Conservation (phyloP, 2,329 filamentous ascomycete genomes). For the Colletotrichum lindemuthianum region DNA sequence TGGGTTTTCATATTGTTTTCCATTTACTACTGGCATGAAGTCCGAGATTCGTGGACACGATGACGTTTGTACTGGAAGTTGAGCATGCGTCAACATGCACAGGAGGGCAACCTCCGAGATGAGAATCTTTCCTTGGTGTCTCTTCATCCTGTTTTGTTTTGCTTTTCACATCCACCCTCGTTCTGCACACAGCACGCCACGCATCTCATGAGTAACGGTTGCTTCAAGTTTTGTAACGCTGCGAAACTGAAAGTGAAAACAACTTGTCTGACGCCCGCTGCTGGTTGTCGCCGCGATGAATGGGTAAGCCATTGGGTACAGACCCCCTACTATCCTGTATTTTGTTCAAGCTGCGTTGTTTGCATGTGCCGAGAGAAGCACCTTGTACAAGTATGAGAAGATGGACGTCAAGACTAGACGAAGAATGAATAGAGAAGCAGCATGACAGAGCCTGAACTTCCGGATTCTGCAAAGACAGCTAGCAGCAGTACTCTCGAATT, state of each 20-base stretch:
- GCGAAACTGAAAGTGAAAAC: slow-evolving; percentile 7
- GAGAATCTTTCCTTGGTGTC: slow-evolving; percentile 20
- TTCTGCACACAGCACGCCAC: neutral
- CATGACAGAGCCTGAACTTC: too few relatives aligned
- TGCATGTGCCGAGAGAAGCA: neutral
- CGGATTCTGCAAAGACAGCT: too few relatives aligned
- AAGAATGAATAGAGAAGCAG: too few relatives aligned
- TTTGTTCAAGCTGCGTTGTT: neutral
- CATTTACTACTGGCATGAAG: neutral
- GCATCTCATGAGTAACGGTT: slow-evolving; percentile 28
- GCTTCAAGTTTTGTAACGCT: slow-evolving; percentile 8
- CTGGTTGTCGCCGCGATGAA: neutral
- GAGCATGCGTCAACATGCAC: slow-evolving; percentile 17
- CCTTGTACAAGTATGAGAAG: too few relatives aligned
- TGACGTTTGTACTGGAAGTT: slow-evolving; percentile 27
- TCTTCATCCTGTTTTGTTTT: neutral
- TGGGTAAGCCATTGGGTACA: neutral
- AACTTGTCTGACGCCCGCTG: neutral
- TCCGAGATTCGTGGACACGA: slow-evolving; percentile 16
- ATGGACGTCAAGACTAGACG: too few relatives aligned
- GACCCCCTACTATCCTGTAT: neutral
- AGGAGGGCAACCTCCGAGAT: slow-evolving; percentile 21
- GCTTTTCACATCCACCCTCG: neutral
- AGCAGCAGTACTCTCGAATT: too few relatives aligned
- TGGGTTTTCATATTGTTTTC: slow-evolving; percentile 18